Base-by-base conservation (phyloP, 2,329 filamentous ascomycete genomes). In the Epichloe gansuensis region DNA sequence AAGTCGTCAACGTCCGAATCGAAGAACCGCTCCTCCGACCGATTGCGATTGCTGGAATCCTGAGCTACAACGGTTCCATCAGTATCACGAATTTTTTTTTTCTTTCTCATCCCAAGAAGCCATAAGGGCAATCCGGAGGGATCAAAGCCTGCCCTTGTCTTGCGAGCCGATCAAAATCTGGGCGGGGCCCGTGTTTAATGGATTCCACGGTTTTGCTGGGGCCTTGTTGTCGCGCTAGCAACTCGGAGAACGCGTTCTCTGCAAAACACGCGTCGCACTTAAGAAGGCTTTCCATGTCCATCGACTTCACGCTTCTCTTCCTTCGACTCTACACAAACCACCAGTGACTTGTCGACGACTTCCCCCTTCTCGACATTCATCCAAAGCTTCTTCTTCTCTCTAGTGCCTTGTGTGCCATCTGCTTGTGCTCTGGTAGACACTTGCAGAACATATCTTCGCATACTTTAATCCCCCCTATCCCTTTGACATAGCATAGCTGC, bases 201-300 rank as follows among this genome's bases (percentile, higher is more conserved):
- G 62, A 57, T 61, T 61, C 49, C 49, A 31, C 31, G 39, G 13
- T 44, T 44, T 36, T 47, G n/a, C 45, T 11, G 21, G 41, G 57
- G 44, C 54, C 51, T 35, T 54, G 54, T 60, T 63, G 61, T 59
- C 64, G 61, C 64, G 64, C 64, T 66, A 65, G 45, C 41, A 43
- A 51, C 59, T 63, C 63, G 64, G 58, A 61, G 62, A 39, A 55
- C 64, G 64, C 65, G 65, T 52, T 4, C 36, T 38, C 35, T 66
- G 52, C 57, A 54, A 49, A 55, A 60, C 58, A 67, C 65, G 65
- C 65, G 65, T 51, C 58, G 61, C 55, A 62, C 64, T 64, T 69
- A 68, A 69, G 53, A 52, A 66, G 68, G 58, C 60, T 58, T 59
- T 57, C 56, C 57, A 53, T 59, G 59, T 50, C 48, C 52, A 23